Percentiles rank a stretch among this genome's conserved stretches.
These are phyloP conservation scores for Phialocephala sp. DNA, from an alignment of 2,329 filamentous ascomycete species.

Conservation along the genomic window DNA sequence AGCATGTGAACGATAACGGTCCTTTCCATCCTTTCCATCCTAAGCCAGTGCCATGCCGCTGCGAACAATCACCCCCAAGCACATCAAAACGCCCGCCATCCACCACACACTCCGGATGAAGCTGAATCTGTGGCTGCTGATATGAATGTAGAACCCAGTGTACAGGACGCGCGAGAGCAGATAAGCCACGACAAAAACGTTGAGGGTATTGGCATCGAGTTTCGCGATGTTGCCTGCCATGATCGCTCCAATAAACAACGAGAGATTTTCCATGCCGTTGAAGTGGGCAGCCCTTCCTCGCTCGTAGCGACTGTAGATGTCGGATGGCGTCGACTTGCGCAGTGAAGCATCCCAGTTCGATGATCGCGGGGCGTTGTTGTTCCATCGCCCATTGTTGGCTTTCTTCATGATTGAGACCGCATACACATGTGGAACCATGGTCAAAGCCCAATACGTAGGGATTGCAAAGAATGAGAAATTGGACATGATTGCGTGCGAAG, in stretches of 20 bases:
- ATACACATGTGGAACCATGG: constrained; percentile 48
- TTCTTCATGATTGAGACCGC: constrained; percentile 42
- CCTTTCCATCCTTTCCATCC: background rate
- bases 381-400: constrained; percentile 43
- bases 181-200: constrained; percentile 23
- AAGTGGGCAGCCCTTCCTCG: constrained; percentile 51
- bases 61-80: constrained; percentile 6
- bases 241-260: constrained; percentile 51
- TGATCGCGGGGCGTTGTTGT: constrained; percentile 51
- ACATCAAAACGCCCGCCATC: background rate
- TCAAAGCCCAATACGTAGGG: constrained; percentile 51
- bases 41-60: constrained; percentile 5
- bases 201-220: constrained; percentile 35
- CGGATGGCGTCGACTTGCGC: constrained; percentile 45
- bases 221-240: constrained; percentile 50
- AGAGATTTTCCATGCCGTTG: constrained; percentile 53
- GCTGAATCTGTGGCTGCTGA: constrained; percentile 9
- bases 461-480: constrained; percentile 44
- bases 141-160: constrained; percentile 7
- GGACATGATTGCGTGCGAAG: background rate
- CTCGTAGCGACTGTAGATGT: constrained; percentile 49
- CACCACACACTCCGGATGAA: constrained; percentile 7
- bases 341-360: constrained; percentile 44
- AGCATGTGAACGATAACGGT: background rate
- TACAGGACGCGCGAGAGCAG: constrained; percentile 4